These are phyloP conservation scores for Fusarium oxysporum DNA, from an alignment of 2,329 filamentous ascomycete species.

Conservation along the genomic window DNA sequence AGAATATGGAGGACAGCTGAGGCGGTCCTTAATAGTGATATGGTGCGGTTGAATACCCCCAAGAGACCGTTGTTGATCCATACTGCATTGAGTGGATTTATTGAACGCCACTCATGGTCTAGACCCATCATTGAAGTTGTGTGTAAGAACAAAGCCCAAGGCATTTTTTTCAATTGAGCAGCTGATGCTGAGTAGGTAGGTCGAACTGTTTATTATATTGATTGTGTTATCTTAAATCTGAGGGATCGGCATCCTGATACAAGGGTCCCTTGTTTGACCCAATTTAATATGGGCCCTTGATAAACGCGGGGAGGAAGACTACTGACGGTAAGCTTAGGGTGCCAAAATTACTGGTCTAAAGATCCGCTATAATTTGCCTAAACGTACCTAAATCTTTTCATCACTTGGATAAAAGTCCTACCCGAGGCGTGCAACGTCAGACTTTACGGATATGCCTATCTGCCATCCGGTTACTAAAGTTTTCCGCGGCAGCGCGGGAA, in stretches of 20 bases:
- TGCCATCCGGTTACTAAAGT: neutral
- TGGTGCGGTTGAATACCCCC: neutral
- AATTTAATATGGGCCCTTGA: neutral
- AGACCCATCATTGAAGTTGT: neutral
- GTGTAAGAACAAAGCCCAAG: neutral
- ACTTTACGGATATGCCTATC: neutral
- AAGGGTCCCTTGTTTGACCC: neutral
- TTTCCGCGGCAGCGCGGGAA: conserved; percentile 7
- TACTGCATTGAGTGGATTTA: neutral
- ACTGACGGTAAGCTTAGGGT: no score
- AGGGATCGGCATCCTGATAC: neutral
- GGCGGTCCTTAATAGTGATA: neutral
- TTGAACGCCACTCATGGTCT: neutral
- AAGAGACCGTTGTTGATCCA: neutral
- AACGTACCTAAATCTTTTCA: neutral
- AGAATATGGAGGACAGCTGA: neutral
- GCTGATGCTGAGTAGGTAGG: neutral
- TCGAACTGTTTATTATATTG: neutral
- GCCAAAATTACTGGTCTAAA: neutral
- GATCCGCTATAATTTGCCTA: neutral
- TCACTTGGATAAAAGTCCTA: neutral
- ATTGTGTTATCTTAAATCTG: neutral
- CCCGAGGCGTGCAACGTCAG: no score
- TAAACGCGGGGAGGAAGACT: conserved; percentile 1
- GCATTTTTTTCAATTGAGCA: neutral